Conservation (phyloP, 1,139 yeast species). For the Kodamaea sp. region DNA sequence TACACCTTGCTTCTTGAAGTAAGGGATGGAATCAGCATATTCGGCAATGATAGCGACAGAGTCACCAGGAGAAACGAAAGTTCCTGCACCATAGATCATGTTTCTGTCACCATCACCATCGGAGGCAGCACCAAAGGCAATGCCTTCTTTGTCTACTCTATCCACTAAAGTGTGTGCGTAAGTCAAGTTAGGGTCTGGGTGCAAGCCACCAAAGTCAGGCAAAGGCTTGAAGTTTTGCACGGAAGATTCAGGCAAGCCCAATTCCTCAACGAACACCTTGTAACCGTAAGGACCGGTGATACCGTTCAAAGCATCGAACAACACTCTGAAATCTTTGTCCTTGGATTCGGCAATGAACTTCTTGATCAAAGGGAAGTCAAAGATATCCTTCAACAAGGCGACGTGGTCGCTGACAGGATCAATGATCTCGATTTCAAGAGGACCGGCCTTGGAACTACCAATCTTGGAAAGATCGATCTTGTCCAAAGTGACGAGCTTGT, state of each 20-base stretch:
- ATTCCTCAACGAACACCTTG: slow-evolving; percentile 79
- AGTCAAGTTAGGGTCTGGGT: slow-evolving; percentile 97
- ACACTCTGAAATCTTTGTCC: slow-evolving; percentile 59
- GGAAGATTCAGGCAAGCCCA: slow-evolving; percentile 69
- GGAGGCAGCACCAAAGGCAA: slow-evolving; percentile 96
- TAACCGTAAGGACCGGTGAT: slow-evolving; percentile 97
- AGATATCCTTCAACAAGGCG: slow-evolving; percentile 75
- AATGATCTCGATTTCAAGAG: slow-evolving; percentile 65
- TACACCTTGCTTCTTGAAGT: slow-evolving; percentile 82
- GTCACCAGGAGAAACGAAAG: slow-evolving; percentile 98
- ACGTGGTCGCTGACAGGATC: slow-evolving; percentile 83
- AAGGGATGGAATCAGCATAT: slow-evolving; percentile 85
- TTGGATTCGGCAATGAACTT: slow-evolving; percentile 54
- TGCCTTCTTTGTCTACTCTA: slow-evolving; percentile 73
- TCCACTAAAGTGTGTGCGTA: slow-evolving; percentile 89
- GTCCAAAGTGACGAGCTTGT: slow-evolving; percentile 60
- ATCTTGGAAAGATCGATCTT: slow-evolving; percentile 59
- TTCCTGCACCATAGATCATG: slow-evolving; percentile 95
- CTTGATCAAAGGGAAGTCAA: slow-evolving; percentile 83
- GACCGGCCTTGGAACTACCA: slow-evolving; percentile 56
- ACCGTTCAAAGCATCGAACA: slow-evolving; percentile 92
- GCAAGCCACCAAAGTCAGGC: slow-evolving; percentile 95
- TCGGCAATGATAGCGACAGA: slow-evolving; percentile 97
- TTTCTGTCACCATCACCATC: slow-evolving; percentile 99
- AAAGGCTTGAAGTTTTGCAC: slow-evolving; percentile 78